These are phyloP conservation scores for Daldinia childiae DNA, from an alignment of 495 filamentous ascomycete species.

Conservation along the genomic window DNA sequence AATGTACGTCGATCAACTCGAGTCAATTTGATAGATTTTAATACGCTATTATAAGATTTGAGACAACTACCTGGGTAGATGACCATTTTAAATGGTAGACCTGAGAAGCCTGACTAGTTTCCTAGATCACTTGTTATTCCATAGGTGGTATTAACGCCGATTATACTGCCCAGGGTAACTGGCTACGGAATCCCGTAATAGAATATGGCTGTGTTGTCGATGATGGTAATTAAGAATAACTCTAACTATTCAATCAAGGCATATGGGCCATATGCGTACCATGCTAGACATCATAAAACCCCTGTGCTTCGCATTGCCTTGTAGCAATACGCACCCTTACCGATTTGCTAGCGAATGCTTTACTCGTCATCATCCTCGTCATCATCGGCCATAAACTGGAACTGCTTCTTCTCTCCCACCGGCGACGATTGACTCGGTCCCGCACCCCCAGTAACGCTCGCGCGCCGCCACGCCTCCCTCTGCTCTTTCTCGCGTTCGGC, in stretches of 20 bases:
- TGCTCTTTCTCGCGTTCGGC: slow-evolving; percentile 47
- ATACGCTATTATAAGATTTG: no score
- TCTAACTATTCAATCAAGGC: not conserved
- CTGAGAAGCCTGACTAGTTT: no score
- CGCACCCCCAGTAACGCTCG: slow-evolving; percentile 41
- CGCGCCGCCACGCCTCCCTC: slow-evolving; percentile 48
- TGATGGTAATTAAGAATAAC: not conserved
- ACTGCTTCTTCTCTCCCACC: slow-evolving; percentile 54
- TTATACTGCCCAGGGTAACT: no score
- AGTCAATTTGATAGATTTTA: no score
- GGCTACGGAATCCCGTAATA: no score
- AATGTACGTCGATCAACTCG: not conserved
- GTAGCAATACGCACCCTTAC: not conserved
- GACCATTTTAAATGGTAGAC: no score
- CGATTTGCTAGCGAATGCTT: not conserved
- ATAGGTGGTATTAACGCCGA: no score
- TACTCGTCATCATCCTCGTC: slow-evolving; percentile 64
- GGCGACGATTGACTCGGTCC: slow-evolving; percentile 16
- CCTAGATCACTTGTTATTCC: no score
- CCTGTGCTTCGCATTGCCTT: not conserved
- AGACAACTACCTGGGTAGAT: no score
- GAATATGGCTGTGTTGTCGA: no score
- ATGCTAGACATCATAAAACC: not conserved
- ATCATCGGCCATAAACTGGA: slow-evolving; percentile 61
- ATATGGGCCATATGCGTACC: not conserved